Conservation (phyloP, 108 stramenopile species). For the Nitzschia sp. region DNA sequence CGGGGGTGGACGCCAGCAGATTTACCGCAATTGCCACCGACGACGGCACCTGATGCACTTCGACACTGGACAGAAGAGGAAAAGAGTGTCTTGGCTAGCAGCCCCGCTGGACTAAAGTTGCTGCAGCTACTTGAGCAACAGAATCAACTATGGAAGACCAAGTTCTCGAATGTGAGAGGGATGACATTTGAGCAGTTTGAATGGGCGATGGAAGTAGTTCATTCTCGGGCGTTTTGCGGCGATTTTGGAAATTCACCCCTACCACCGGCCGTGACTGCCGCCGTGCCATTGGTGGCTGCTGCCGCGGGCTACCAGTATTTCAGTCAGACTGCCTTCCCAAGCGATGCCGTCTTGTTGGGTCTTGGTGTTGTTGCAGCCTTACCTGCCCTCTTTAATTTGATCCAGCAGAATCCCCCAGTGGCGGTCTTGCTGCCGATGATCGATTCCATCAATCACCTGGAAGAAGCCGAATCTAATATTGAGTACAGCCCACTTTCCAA, state of each 20-base stretch:
- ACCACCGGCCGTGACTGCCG: slow-evolving; percentile 17
- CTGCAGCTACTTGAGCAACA: slow-evolving; percentile 50
- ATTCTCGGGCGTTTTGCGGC: slow-evolving; percentile 66
- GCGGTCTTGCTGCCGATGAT: slow-evolving; percentile 76
- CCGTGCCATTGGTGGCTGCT: slow-evolving; percentile 27
- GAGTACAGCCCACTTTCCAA: slow-evolving; percentile 64
- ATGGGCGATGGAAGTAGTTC: slow-evolving; percentile 86
- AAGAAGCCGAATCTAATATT: slow-evolving; percentile 69
- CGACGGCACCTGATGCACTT: slow-evolving; percentile 70
- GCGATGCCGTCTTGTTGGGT: slow-evolving; percentile 27
- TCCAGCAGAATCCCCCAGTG: slow-evolving; percentile 25
- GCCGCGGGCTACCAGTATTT: slow-evolving; percentile 25
- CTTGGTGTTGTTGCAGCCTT: slow-evolving; percentile 39
- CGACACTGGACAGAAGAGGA: slow-evolving; percentile 74
- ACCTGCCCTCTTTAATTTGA: slow-evolving; percentile 48
- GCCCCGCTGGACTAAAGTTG: slow-evolving; percentile 49
- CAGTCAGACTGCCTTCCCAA: slow-evolving; percentile 6
- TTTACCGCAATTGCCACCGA: slow-evolving; percentile 38
- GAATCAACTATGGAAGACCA: slow-evolving; percentile 55
- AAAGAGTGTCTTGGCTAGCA: slow-evolving; percentile 35
- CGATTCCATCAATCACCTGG: slow-evolving; percentile 80
- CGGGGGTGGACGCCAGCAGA: neutral
- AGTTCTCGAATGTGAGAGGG: slow-evolving; percentile 45
- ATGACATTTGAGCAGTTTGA: slow-evolving; percentile 67
- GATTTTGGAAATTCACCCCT: slow-evolving; percentile 13